Evolutionary conservation across 352 stramenopile genomes (phyloP).

Genomic region (Phytopythium sindhum): DNA sequence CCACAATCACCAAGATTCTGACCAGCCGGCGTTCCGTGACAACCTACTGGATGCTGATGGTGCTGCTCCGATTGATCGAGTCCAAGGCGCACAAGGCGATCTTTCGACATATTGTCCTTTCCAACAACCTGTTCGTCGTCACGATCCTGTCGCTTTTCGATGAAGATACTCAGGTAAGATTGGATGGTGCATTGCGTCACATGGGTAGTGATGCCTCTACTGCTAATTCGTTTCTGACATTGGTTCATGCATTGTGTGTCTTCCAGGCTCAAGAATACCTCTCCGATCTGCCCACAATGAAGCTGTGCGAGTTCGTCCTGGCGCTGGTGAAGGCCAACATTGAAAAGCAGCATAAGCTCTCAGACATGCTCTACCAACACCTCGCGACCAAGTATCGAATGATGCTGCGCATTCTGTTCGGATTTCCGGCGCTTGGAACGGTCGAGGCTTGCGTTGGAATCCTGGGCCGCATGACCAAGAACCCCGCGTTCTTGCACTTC

Average conservation of each 20-base stretch:
- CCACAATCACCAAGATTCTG: slow-evolving; percentile 63
- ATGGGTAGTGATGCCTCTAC: background rate
- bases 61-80: slow-evolving; percentile 60
- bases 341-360: slow-evolving; percentile 61
- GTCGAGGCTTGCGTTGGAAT: slow-evolving; percentile 76
- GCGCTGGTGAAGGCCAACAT: slow-evolving; percentile 56
- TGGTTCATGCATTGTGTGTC: background rate
- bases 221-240: background rate
- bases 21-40: slow-evolving; percentile 44
- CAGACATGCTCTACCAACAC: slow-evolving; percentile 63
- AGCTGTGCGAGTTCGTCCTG: slow-evolving; percentile 72
- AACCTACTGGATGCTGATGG: slow-evolving; percentile 75
- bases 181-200: background rate
- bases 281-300: slow-evolving; percentile 77
- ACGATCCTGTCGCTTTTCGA: slow-evolving; percentile 71
- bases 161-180: slow-evolving; percentile 53
- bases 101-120: slow-evolving; percentile 58
- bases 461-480: slow-evolving; percentile 74
- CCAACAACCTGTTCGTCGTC: slow-evolving; percentile 56
- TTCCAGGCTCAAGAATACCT: slow-evolving; percentile 51
- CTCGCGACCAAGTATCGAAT: slow-evolving; percentile 72
- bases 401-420: slow-evolving; percentile 75
- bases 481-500: slow-evolving; percentile 54
- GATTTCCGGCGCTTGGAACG: slow-evolving; percentile 63
- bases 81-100: slow-evolving; percentile 57